Base-by-base conservation (phyloP, 495 filamentous ascomycete species). In the Xylaria telfairii region DNA sequence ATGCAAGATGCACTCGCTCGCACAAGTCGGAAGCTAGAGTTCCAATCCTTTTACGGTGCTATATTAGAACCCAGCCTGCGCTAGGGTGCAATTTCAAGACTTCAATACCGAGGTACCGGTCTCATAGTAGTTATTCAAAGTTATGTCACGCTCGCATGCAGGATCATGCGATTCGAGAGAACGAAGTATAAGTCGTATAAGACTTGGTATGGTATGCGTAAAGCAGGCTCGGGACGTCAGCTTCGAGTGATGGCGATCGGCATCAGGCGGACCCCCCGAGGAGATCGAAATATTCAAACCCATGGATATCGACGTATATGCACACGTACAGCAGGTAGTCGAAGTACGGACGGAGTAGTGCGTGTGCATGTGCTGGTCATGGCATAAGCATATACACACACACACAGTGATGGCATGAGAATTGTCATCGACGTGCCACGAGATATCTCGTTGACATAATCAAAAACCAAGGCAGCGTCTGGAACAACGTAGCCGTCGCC, bases 211-310 rank as follows among this genome's bases (percentile, higher is more conserved):
- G 7, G 30, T 57, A 34, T 42, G 59, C 17, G 12, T 17, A 28
- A 24, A 28, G 26, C 59, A 42, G 21, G 59, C 21, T 62, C 21
- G n/a, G 37, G 17, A 32, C 37, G 37, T 62, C 59, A 62, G 37
- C 34, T 62, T 62, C 24, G 39, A 47, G 26, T 32, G 61, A 64
- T 47, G 61, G 41, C 21, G 61, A 64, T 64, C 61, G 61, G 42
- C 61, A 32, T 34, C 30, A 64, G 61, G 39, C 61, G 24, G 41
- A 44, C 12, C 41, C 15, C 26, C 3, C 8, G 7, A 30, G 44
- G 21, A 37, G 44, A 51, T 65, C 42, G 21, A 46, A 64, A 44
- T 46, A 32, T 64, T 9, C 28, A 47, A n/a, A 21, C 61, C 19
- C 61, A 21, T n/a, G n/a, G n/a, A n/a, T 7, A 34, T 30, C 32